Conservation (phyloP, 148 eudicot species). For the Vaccinium vitisidaea region DNA sequence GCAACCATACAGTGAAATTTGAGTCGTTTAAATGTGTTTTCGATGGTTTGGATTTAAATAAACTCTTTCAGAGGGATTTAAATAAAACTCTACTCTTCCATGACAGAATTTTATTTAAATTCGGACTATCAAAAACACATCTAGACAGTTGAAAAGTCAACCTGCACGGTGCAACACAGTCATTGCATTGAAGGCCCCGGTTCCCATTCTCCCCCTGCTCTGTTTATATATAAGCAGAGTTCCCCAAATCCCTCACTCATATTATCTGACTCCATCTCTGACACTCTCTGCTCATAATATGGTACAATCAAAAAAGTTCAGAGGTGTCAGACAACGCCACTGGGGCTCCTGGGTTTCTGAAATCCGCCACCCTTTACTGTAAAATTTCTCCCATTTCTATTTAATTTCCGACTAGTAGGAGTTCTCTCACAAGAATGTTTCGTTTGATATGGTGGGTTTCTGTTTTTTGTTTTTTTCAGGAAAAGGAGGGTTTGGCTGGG, state of each 20-base stretch:
- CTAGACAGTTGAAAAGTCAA: too few relatives aligned
- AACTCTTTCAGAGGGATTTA: too few relatives aligned
- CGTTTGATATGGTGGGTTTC: neutral
- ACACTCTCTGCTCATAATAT: slow-evolving; percentile 11
- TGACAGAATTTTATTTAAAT: too few relatives aligned
- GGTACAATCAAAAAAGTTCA: slow-evolving; percentile 56
- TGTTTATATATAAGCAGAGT: too few relatives aligned
- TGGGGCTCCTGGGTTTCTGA: slow-evolving; percentile 84
- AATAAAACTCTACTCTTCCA: too few relatives aligned
- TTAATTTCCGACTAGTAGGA: neutral
- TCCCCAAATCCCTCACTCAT: slow-evolving; percentile 14
- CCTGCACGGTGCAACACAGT: too few relatives aligned
- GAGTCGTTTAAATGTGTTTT: too few relatives aligned
- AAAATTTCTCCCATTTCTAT: neutral
- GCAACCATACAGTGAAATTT: too few relatives aligned
- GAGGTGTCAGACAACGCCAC: slow-evolving; percentile 76
- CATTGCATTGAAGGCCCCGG: too few relatives aligned
- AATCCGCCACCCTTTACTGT: slow-evolving; percentile 74
- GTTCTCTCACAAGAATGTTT: neutral
- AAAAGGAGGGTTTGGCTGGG: slow-evolving; percentile 62
- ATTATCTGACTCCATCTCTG: neutral
- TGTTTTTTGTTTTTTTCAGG: slow-evolving; percentile 18
- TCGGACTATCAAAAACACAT: too few relatives aligned
- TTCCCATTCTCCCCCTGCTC: too few relatives aligned
- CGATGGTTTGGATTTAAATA: too few relatives aligned